phyloP scores from a whole-genome alignment of 1,284 basidiomycete species.

The Cutaneotrichosporon cavernicola region DNA sequence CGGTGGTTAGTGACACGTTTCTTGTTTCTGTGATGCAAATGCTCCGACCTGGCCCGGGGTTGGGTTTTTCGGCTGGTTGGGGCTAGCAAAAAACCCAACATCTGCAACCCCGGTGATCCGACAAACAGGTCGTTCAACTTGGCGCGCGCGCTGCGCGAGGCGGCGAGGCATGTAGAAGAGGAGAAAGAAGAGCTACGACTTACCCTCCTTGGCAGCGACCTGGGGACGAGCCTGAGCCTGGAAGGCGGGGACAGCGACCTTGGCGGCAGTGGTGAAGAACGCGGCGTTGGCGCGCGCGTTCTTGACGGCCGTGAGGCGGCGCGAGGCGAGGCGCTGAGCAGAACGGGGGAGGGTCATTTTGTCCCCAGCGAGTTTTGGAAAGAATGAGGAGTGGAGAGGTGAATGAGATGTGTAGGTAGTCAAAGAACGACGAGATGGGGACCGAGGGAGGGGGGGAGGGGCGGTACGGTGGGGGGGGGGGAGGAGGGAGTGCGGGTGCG shows the following conservation, averaged over 20 bases:
- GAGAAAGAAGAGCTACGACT: slow-evolving; percentile 24
- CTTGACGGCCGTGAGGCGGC: slow-evolving; percentile 41
- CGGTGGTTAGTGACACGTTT: slow-evolving; percentile 13
- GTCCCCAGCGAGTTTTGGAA: slow-evolving; percentile 25
- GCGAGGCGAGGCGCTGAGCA: slow-evolving; percentile 50
- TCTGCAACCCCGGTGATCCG: not conserved
- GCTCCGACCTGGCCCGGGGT: slow-evolving; percentile 1
- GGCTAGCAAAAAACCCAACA: slow-evolving; percentile 11
- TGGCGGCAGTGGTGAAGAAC: slow-evolving; percentile 50
- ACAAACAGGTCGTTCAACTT: not conserved
- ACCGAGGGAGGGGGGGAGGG: slow-evolving; percentile 16
- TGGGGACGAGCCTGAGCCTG: slow-evolving; percentile 31
- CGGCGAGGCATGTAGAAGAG: not conserved
- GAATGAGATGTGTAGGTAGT: slow-evolving; percentile 14
- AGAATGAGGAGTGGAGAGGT: slow-evolving; percentile 21
- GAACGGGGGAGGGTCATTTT: slow-evolving; percentile 53
- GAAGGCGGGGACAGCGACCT: slow-evolving; percentile 42
- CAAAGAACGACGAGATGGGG: slow-evolving; percentile 8
- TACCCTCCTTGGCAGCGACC: slow-evolving; percentile 36
- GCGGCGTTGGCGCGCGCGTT: slow-evolving; percentile 50
- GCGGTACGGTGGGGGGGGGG: slow-evolving; percentile 6
- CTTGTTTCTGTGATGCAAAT: slow-evolving; percentile 3
- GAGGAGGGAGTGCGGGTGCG: slow-evolving; percentile 3
- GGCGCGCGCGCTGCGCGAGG: not conserved
- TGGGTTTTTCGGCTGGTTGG: not conserved